Conservation (phyloP, 345 rosid genomes). For the Turritis glabra region DNA sequence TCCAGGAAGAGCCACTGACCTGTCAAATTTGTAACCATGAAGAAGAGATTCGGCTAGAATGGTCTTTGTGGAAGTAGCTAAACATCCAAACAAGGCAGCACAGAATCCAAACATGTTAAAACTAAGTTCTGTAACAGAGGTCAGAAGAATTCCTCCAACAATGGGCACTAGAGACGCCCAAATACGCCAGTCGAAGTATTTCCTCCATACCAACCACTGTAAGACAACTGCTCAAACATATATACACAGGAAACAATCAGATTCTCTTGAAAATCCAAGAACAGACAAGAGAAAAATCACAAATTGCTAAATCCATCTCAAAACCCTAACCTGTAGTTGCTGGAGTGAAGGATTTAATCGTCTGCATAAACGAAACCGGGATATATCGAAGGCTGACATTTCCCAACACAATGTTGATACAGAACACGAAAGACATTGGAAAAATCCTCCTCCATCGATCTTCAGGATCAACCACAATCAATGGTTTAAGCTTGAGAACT, state of each 20-base stretch:
- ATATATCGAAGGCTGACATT: constrained; percentile 94
- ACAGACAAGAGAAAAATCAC: not conserved
- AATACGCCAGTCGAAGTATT: constrained; percentile 94
- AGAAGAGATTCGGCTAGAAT: constrained; percentile 96
- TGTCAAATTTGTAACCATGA: constrained; percentile 98
- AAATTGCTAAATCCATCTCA: not conserved
- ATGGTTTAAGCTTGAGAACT: constrained; percentile 86
- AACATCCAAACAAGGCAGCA: constrained; percentile 97
- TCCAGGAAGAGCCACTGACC: constrained; percentile 46
- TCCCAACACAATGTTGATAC: constrained; percentile 95
- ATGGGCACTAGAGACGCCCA: constrained; percentile 96
- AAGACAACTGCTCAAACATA: constrained; percentile 65
- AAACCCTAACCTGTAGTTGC: constrained; percentile 87
- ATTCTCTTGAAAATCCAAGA: not conserved
- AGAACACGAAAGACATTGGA: constrained; percentile 98
- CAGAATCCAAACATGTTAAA: constrained; percentile 95
- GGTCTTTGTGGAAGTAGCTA: constrained; percentile 99
- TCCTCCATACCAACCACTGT: constrained; percentile 98
- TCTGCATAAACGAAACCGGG: constrained; percentile 99
- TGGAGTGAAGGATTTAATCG: constrained; percentile 97
- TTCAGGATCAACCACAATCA: constrained; percentile 83
- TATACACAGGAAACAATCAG: constrained; percentile 29
- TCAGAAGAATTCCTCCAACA: constrained; percentile 96
- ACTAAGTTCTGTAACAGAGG: constrained; percentile 93
- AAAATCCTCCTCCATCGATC: constrained; percentile 97